Base-by-base conservation (phyloP, 129 eudicot species). In the Saussurea involucrata region DNA sequence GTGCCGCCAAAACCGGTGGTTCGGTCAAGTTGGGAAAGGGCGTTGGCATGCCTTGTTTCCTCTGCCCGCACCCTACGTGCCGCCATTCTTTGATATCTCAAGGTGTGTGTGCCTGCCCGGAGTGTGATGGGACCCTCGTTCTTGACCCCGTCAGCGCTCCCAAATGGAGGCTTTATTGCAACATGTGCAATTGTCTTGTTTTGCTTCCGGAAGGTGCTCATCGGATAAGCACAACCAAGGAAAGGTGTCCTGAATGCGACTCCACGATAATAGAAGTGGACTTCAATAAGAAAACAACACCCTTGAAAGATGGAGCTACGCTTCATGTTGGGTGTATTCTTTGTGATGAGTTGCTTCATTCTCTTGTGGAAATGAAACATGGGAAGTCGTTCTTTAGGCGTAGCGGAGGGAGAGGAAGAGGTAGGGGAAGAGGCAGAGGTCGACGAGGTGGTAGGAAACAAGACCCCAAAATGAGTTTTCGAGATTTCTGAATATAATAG, bases 41-140 rank as follows among this genome's bases (percentile, higher is more conserved):
- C 66, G 96, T 85, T 8, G 96, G 98, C 73, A 92, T 92, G 96
- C 95, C 97, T n/a, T 92, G 96, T 78, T 92, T 86, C 82, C 95
- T 89, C 55, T 92, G 96, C 85, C 93, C 93, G 10, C 97, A 93
- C 61, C 96, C 94, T 0, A 90, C 98, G 0, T 90, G 98, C 42
- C 86, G 72, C 71, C 98, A 93, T 73, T 93, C 98, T 11, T 53
- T 92, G 55, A 78, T 87, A 79, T 72, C 98, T 8, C 98, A 90
- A 86, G 98, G 98, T 4, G 98, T 92, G 17, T 92, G 92, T 74
- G 94, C 98, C 15, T 93, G 98, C 82, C 98, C 96, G 0, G 98
- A 92, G 61, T 92, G 96, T 80, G 85, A 76, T 5, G 94, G 96
- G 46, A 92, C 90, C 42, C 90, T 92, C 12, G 96, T 88, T 25